phyloP scores from a whole-genome alignment of 345 rosid genomes.

The Mallotus nudiflorus region DNA sequence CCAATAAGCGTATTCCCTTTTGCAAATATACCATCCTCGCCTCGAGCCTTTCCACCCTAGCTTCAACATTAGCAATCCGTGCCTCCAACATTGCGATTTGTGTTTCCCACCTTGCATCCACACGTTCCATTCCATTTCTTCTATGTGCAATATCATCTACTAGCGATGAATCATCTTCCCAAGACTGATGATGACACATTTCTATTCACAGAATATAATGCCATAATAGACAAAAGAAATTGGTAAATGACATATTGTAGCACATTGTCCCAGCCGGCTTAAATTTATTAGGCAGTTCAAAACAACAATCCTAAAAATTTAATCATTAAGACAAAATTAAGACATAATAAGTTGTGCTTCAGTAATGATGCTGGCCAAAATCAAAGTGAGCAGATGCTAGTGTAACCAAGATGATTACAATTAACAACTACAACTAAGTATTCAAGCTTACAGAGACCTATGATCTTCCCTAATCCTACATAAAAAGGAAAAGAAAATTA shows the following conservation, averaged over 20 bases:
- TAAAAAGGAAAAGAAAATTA: not conserved
- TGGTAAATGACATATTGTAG: not conserved
- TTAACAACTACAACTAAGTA: not conserved
- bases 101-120: conserved; percentile 16
- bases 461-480: not conserved
- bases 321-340: not conserved
- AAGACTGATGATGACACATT: conserved; percentile 33
- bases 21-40: conserved; percentile 20
- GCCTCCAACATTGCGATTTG: conserved; percentile 27
- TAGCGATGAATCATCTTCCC: conserved; percentile 31
- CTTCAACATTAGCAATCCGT: conserved; percentile 27
- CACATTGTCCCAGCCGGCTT: not conserved
- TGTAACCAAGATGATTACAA: not conserved
- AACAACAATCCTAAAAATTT: not conserved
- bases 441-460: not conserved
- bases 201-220: conserved; percentile 18
- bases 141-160: conserved; percentile 15
- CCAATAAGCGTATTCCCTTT: conserved; percentile 18
- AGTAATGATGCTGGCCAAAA: not conserved
- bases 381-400: too few species aligned
- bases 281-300: not conserved
- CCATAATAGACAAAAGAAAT: not conserved
- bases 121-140: conserved; percentile 7
- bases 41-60: conserved; percentile 22
- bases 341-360: not conserved